Conservation (phyloP, 1,284 basidiomycete species). For the Cutaneotrichosporon cavernicola region DNA sequence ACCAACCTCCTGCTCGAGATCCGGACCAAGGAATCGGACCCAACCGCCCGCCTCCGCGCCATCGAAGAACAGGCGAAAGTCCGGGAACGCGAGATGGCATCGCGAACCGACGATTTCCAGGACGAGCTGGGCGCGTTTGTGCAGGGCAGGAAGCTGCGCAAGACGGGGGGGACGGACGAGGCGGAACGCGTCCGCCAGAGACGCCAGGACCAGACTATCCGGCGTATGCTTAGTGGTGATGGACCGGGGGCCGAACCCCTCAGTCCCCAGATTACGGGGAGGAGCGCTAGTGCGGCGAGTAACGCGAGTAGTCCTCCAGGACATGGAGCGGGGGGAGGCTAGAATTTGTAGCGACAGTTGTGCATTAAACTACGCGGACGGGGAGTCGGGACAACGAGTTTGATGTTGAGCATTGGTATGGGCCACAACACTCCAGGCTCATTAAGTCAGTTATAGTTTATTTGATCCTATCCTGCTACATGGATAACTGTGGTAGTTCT, state of each 20-base stretch:
- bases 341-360: neutral
- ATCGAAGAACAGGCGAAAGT: constrained; percentile 81
- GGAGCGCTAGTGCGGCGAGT: neutral
- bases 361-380: neutral
- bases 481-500: too few relatives aligned
- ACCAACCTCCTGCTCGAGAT: constrained; percentile 76
- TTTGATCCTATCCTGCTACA: too few relatives aligned
- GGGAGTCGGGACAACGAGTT: too few relatives aligned
- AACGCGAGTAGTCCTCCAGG: neutral
- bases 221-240: constrained; percentile 69
- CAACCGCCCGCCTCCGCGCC: constrained; percentile 75
- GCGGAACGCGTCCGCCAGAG: constrained; percentile 78
- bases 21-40: constrained; percentile 74
- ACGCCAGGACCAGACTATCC: constrained; percentile 76
- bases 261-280: constrained; percentile 6
- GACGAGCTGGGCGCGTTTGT: constrained; percentile 81
- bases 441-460: too few relatives aligned
- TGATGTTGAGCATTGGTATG: too few relatives aligned
- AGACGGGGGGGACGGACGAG: constrained; percentile 93
- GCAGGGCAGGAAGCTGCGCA: constrained; percentile 74
- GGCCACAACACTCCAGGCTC: too few relatives aligned
- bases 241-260: neutral
- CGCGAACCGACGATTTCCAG: constrained; percentile 65
- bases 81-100: constrained; percentile 70
- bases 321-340: neutral